Percentiles rank a stretch among this genome's conserved stretches.
Conservation (phyloP, 2,329 filamentous ascomycete genomes). For the Calonectria honghensis region DNA sequence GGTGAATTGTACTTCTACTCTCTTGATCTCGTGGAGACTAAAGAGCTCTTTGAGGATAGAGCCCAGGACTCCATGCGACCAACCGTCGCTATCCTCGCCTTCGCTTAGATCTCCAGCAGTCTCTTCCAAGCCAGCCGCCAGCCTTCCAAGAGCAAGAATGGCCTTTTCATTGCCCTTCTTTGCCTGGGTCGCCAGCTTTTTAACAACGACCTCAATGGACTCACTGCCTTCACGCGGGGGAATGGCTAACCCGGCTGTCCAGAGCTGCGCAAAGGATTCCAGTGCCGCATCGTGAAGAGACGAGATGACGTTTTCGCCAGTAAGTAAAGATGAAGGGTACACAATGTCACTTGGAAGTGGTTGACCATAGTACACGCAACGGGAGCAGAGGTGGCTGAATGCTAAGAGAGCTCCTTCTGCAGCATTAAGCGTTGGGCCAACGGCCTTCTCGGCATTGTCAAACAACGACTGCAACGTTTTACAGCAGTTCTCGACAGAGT, state of each 20-base stretch:
- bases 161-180: conserved; percentile 89
- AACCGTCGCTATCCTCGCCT: conserved; percentile 47
- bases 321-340: conserved; percentile 59
- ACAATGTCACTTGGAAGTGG: conserved; percentile 52
- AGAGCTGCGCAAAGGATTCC: conserved; percentile 68
- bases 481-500: conserved; percentile 53
- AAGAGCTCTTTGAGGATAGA: conserved; percentile 82
- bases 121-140: conserved; percentile 78
- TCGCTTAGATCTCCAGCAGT: conserved; percentile 43
- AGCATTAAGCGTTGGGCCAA: conserved; percentile 66
- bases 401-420: conserved; percentile 69
- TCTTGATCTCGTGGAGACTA: conserved; percentile 86
- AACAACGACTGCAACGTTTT: conserved; percentile 66
- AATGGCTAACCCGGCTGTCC: conserved; percentile 66
- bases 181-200: conserved; percentile 79
- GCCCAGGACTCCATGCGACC: conserved; percentile 65
- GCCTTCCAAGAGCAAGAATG: conserved; percentile 85
- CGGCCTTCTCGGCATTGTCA: conserved; percentile 62
- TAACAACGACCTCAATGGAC: conserved; percentile 69
- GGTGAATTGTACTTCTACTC: conserved; percentile 91
- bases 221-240: conserved; percentile 56
- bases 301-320: conserved; percentile 53
- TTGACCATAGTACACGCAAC: conserved; percentile 66
- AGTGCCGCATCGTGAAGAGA: conserved; percentile 67
- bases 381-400: conserved; percentile 66